phyloP scores from a whole-genome alignment of 345 rosid species.

The Citrus glauca region DNA sequence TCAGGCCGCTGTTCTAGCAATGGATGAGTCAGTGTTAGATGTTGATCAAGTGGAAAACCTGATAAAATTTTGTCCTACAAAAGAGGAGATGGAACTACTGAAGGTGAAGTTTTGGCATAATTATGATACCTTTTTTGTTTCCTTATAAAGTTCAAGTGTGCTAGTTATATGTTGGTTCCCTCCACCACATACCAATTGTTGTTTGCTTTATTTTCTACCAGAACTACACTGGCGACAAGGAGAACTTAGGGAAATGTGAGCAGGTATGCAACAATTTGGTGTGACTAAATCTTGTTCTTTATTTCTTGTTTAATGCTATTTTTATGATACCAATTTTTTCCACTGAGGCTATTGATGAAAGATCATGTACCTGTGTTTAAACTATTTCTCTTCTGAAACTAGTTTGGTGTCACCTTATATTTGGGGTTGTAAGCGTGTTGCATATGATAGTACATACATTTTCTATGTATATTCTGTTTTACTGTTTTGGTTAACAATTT shows the following conservation, averaged over 20 bases:
- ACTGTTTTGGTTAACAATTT: not conserved
- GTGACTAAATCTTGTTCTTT: not conserved
- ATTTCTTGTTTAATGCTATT: not conserved
- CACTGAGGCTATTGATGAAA: not conserved
- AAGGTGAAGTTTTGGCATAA: conserved; percentile 57
- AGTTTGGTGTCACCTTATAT: not conserved
- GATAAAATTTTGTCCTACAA: conserved; percentile 95
- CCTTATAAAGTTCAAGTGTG: not conserved
- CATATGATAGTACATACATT: not conserved
- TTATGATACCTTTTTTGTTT: conserved; percentile 6
- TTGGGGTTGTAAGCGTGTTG: not conserved
- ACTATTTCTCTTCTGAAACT: not conserved
- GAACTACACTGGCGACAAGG: conserved; percentile 83
- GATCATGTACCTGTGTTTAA: not conserved
- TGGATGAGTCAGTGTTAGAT: conserved; percentile 91
- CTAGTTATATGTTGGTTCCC: not conserved
- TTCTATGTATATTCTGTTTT: not conserved
- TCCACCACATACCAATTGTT: not conserved
- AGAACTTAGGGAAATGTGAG: conserved; percentile 88
- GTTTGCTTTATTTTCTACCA: conserved; percentile 23
- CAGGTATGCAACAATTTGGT: conserved; percentile 53
- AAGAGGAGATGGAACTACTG: conserved; percentile 98
- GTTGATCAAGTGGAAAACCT: conserved; percentile 98
- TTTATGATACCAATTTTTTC: not conserved
- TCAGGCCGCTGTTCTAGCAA: conserved; percentile 93